phyloP scores from a whole-genome alignment of 208 protist genomes.

The Sergeia podlipaevii region DNA sequence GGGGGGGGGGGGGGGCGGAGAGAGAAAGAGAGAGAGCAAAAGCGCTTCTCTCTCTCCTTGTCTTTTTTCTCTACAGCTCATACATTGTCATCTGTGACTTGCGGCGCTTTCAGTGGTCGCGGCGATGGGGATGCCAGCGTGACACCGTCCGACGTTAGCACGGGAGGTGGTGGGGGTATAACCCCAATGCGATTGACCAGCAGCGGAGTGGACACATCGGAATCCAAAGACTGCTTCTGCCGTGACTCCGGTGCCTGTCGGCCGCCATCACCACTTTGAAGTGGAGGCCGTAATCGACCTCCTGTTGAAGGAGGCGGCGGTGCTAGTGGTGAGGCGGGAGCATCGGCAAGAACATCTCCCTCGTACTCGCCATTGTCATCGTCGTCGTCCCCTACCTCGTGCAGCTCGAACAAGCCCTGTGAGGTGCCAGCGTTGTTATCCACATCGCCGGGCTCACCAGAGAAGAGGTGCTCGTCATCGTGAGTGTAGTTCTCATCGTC shows the following conservation, averaged over 20 bases:
- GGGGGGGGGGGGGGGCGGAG: no score
- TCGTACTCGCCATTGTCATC: constrained; percentile 3
- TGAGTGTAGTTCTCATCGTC: background rate
- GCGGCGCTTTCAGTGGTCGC: no score
- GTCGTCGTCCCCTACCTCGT: background rate
- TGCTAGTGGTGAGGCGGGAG: background rate
- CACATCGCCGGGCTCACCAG: background rate
- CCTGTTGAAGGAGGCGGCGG: background rate
- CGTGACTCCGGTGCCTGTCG: background rate
- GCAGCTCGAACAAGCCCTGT: background rate
- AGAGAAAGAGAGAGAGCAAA: no score
- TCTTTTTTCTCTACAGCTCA: no score
- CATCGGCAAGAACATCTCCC: background rate
- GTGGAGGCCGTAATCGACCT: no score
- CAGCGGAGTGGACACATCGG: constrained; percentile 20
- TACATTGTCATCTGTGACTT: no score
- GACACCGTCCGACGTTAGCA: no score
- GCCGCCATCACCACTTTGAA: background rate
- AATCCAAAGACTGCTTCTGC: background rate
- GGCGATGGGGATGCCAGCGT: no score
- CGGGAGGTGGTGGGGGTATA: constrained; percentile 20
- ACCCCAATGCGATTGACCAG: constrained; percentile 7
- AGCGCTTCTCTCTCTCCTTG: no score
- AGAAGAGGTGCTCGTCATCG: background rate
- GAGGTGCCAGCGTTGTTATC: background rate